These are phyloP conservation scores for Penicillium olsonii DNA, from an alignment of 2,329 filamentous ascomycete genomes.

Conservation along the genomic window DNA sequence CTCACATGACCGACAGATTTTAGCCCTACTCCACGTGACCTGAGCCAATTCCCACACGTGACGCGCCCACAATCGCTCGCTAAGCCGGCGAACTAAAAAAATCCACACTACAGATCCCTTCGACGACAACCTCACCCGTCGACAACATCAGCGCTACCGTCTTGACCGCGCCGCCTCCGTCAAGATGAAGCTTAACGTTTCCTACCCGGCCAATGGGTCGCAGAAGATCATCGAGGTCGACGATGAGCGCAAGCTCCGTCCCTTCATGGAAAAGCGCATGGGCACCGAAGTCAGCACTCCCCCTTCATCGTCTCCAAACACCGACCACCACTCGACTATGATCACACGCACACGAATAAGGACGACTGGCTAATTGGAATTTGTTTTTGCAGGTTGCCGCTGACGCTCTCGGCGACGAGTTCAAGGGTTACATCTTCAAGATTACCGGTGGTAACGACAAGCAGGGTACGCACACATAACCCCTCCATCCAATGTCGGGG, in stretches of 20 bases:
- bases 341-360: conserved; percentile 18
- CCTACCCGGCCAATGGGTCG: conserved; percentile 98
- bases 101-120: conserved; percentile 40
- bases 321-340: conserved; percentile 8
- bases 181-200: conserved; percentile 78
- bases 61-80: conserved; percentile 45
- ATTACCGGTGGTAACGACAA: conserved; percentile 99
- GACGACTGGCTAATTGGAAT: conserved; percentile 35
- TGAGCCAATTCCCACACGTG: conserved; percentile 26
- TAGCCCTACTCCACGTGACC: conserved; percentile 24
- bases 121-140: conserved; percentile 43
- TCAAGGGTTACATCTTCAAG: conserved; percentile 99
- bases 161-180: conserved; percentile 51
- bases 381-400: conserved; percentile 69
- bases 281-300: conserved; percentile 53
- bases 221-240: conserved; percentile 99
- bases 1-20: conserved; percentile 17
- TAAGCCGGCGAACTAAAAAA: conserved; percentile 37
- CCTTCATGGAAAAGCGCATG: conserved; percentile 98
- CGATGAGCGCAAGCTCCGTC: conserved; percentile 98
- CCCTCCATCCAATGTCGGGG: conserved; percentile 1
- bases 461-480: conserved; percentile 65
- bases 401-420: conserved; percentile 96
- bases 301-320: conserved; percentile 20
- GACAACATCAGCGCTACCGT: conserved; percentile 47